phyloP scores from a whole-genome alignment of 306 rosid species.

The Fragaria iinumae region DNA sequence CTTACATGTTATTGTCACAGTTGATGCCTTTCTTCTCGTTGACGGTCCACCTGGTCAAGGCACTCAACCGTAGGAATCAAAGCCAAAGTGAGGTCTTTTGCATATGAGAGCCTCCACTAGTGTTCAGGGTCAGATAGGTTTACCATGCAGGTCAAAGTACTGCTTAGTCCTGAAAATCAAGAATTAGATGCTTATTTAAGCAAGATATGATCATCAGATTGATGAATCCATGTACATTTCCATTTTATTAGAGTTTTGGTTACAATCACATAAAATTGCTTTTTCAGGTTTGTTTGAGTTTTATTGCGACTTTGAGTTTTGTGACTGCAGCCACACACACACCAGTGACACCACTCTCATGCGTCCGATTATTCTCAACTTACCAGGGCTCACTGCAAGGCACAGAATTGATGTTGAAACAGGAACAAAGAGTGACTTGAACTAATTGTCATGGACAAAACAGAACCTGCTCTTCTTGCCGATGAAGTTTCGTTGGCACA shows the following conservation, averaged over 20 bases:
- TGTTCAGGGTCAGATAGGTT: background rate
- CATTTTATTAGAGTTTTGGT: background rate
- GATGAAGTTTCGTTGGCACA: too few relatives aligned
- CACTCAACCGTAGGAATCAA: constrained; percentile 6
- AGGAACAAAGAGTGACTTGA: too few relatives aligned
- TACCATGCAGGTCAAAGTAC: background rate
- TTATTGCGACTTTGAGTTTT: too few relatives aligned
- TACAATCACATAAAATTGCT: background rate
- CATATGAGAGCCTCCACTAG: background rate
- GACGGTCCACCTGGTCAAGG: constrained; percentile 1
- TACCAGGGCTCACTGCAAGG: too few relatives aligned
- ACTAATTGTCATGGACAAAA: too few relatives aligned
- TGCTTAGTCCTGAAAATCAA: background rate
- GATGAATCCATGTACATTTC: background rate
- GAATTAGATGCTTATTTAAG: background rate
- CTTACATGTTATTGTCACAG: constrained; percentile 7
- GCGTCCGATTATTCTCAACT: too few relatives aligned
- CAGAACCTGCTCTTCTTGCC: too few relatives aligned
- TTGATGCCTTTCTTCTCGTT: constrained; percentile 2
- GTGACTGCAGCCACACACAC: too few relatives aligned
- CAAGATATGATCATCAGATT: background rate
- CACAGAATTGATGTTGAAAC: too few relatives aligned
- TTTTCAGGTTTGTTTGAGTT: background rate
- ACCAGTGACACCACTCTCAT: too few relatives aligned
- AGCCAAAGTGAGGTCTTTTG: background rate